Evolutionary conservation across 2,329 filamentous ascomycete species (phyloP), one percentile per base, ranked within the genome.

Genomic region (Sarocladium strictum): DNA sequence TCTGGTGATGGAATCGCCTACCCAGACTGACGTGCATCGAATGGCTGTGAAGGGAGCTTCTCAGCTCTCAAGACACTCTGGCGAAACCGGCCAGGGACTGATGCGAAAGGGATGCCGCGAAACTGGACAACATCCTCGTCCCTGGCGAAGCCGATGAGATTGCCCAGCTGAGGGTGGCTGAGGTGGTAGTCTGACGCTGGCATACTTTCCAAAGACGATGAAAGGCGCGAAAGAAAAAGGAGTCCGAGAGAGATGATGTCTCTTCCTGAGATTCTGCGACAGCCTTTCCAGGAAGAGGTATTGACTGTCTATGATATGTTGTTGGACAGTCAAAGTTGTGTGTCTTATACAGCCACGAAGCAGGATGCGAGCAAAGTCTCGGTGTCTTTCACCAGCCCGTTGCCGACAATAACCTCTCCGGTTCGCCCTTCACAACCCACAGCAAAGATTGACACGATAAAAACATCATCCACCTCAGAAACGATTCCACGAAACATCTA

Each of bases 71-170:
- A 12, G 24, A 47, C n/a, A 24, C 43, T 47, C 43, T 47, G 43
- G 10, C 43, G 43, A 24, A 47, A 47, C 14, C 43, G 43, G n/a
- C 43, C 43, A n/a, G 43, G 43, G 3, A 47, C 29, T 15, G 43
- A 47, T 4, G 43, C 43, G 43, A 47, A 47, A 3, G 43, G 43
- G 12, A 47, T 29, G 7, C 43, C 43, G 14, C 43, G 43, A 29
- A 47, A 47, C 43, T 47, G 43, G 23, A 47, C 43, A 27, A 47
- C 24, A 47, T 47, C 43, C 23, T 47, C 43, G 12, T 23, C 43
- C 29, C 43, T 47, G n/a, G 43, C 24, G n/a, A 47, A 27, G 43
- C 43, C 43, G n/a, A 23, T 47, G 43, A 47, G 27, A 24, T 17
- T n/a, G 43, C 43, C 43, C 23, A 47, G 43, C 23, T 29, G 7